Evolutionary conservation across 345 rosid species (phyloP).

Genomic region (Euclidium syriacum): DNA sequence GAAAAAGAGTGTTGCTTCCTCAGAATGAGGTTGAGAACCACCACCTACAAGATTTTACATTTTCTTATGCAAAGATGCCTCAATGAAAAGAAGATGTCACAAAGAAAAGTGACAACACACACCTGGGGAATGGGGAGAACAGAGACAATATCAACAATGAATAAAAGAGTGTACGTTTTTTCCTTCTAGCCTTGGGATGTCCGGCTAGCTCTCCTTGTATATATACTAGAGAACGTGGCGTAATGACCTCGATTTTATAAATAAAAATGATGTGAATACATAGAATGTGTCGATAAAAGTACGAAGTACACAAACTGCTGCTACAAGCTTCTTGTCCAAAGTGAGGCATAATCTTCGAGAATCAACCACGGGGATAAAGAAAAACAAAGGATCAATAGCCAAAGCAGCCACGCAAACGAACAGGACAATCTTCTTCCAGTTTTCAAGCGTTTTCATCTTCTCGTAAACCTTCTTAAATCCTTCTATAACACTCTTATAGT

Average conservation of each 20-base stretch:
- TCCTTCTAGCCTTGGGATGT: neutral
- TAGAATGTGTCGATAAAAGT: constrained; percentile 4
- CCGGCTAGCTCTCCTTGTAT: constrained; percentile 2
- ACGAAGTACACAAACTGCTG: neutral
- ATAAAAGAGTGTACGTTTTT: neutral
- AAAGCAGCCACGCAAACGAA: neutral
- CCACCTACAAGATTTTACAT: constrained; percentile 28
- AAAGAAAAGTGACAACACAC: neutral
- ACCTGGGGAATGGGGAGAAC: constrained; percentile 17
- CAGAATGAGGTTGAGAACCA: neutral
- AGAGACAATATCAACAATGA: neutral
- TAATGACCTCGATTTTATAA: neutral
- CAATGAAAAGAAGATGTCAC: too few species aligned
- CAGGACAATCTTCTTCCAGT: neutral
- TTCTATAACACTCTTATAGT: constrained; percentile 21
- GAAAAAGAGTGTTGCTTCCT: neutral
- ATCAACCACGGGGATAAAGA: constrained; percentile 5
- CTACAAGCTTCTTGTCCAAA: neutral
- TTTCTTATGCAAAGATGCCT: neutral
- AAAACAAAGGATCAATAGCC: constrained; percentile 13
- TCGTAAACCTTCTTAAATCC: constrained; percentile 32
- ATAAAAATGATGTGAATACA: constrained; percentile 4
- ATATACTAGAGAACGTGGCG: neutral
- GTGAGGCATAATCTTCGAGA: neutral
- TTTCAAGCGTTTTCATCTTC: constrained; percentile 26